Evolutionary conservation across 139 green algal genomes (phyloP), one percentile per base, ranked within the genome.

Genomic region (Chlorella sp.): DNA sequence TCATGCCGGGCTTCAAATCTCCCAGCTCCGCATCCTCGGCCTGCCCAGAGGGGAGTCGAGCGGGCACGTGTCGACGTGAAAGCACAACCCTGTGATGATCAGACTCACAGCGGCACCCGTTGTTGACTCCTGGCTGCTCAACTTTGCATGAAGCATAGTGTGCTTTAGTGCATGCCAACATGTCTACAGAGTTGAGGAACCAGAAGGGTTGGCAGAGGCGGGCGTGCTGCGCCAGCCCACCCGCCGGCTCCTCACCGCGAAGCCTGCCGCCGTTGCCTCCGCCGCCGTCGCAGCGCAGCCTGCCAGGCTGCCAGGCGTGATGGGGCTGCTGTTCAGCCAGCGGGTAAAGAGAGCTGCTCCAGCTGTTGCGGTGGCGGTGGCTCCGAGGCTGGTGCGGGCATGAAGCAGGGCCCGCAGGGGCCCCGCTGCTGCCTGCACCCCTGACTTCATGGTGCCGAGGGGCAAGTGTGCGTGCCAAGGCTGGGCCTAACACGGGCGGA

Each of bases 1-100:
- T 81, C 84, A 88, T 88, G 66, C 40, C 84, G 22, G 84, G 84
- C 39, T 18, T 40, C 26, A 81, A 16, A 40, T 88, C 84, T 0
- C 84, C 84, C 68, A 88, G 66, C 2, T 66, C 84, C 16, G 34
- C 32, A 16, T 87, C 48, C 7, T 9, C 48, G 9, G 48, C 48
- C 48, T 57, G 48, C 9, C 48, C 48, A 57, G 48, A 57, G 48
- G 48, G 48, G 48, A 57, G 48, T 57, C 9, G 48, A 57, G 48
- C 48, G 48, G 48, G 48, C 48, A 57, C 48, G 9, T 57, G 48
- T 16, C 48, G 5, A 9, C 9, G 48, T 9, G n/a, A n/a, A n/a
- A 57, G 48, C 48, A 57, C 48, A 9, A 57, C 48, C 48, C 5
- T 16, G 7, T 9, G 48, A 57, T 16, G 5, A 9, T 16, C 48